Evolutionary conservation across 2,329 filamentous ascomycete species (phyloP), one percentile per base, ranked within the genome.

Genomic region (Dactylellina haptotyla): DNA sequence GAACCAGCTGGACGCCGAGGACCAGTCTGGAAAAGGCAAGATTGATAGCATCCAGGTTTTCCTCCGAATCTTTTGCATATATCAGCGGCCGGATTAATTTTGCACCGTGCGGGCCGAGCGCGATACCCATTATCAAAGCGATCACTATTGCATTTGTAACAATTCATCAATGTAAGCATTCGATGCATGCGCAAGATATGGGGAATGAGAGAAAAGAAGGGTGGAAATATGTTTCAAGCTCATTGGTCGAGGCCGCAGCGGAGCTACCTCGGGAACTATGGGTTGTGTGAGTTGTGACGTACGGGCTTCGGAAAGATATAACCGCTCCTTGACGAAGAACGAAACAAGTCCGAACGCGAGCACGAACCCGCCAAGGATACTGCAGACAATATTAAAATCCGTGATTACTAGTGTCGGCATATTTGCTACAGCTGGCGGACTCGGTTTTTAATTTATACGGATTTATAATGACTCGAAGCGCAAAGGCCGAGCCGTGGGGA

Each of bases 321-420:
- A 94, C 67, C 88, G 90, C 82, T 97, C 93, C 79, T 97, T 97
- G 79, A 91, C 85, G 16, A 97, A 85, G 79, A 93, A 96, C 0
- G 92, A 97, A 0, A 97, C 92, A 45, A 97, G 83, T 2, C 92
- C 93, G 79, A 96, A 97, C n/a, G 96, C 77, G 0, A 91, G 92
- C 75, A 97, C 88, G 82, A 96, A 97, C 1, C 91, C 93, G 12
- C 93, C 93, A 10, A 90, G 82, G 5, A 91, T 86, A 59, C 90
- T 89, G 79, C 91, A 88, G 62, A 93, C 87, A 76, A 95, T 90
- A 81, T 96, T 96, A 84, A 96, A 96, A 80, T 93, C 90, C 75
- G 86, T 88, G 32, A 90, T 78, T 4, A 85, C 85, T 45, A 93
- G 83, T 45, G 84, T 87, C 72, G 87, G 87, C 87, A 90, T 87